phyloP scores from a whole-genome alignment of 2,329 filamentous ascomycete genomes.

The Leptoxyphium fumago region DNA sequence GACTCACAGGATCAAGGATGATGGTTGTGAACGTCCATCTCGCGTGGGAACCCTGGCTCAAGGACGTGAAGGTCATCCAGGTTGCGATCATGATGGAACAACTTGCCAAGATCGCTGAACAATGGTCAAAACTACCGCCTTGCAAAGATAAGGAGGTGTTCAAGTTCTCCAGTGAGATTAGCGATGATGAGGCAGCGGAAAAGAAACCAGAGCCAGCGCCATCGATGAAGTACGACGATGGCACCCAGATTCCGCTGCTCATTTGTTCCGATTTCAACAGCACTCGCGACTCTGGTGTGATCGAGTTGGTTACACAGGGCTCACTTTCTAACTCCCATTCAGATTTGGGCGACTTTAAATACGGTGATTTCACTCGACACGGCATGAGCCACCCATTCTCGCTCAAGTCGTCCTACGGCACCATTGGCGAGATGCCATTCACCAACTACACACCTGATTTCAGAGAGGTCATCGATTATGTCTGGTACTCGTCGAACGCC shows the following conservation, averaged over 20 bases:
- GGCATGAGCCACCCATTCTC: slow-evolving; percentile 93
- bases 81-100: slow-evolving; percentile 91
- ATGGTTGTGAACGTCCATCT: slow-evolving; percentile 91
- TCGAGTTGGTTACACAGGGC: slow-evolving; percentile 74
- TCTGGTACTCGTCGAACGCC: slow-evolving; percentile 91
- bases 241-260: slow-evolving; percentile 76
- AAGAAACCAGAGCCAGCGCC: slow-evolving; percentile 50
- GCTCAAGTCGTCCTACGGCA: slow-evolving; percentile 75
- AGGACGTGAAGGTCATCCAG: slow-evolving; percentile 93
- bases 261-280: slow-evolving; percentile 97
- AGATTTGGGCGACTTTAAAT: slow-evolving; percentile 67
- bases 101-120: slow-evolving; percentile 71
- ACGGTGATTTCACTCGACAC: slow-evolving; percentile 82
- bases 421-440: slow-evolving; percentile 75
- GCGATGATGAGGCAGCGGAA: slow-evolving; percentile 32
- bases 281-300: slow-evolving; percentile 70
- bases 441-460: slow-evolving; percentile 97
- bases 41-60: slow-evolving; percentile 81
- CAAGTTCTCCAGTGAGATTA: slow-evolving; percentile 32
- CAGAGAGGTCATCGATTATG: slow-evolving; percentile 83
- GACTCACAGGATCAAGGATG: slow-evolving; percentile 73
- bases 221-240: slow-evolving; percentile 73
- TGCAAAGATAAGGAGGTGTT: slow-evolving; percentile 59
- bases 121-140: slow-evolving; percentile 64
- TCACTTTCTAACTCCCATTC: slow-evolving; percentile 62